Conservation (phyloP, 345 rosid species). For the Boechera divaricarpa region DNA sequence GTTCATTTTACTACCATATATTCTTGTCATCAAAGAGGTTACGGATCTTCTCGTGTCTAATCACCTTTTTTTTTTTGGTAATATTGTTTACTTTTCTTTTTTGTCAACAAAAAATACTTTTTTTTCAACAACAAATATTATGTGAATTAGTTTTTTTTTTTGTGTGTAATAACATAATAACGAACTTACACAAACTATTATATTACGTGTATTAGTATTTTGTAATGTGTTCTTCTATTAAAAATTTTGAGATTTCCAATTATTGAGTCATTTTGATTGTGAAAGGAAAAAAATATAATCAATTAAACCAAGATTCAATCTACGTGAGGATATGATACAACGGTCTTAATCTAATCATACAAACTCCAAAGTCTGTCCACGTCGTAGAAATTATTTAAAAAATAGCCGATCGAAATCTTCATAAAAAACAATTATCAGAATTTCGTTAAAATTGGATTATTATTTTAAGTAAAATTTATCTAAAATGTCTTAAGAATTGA, state of each 20-base stretch:
- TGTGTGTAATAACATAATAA: not conserved
- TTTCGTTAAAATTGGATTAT: conserved; percentile 11
- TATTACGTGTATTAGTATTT: too few relatives aligned
- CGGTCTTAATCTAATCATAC: conserved; percentile 31
- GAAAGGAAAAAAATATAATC: conserved; percentile 1
- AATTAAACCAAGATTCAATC: conserved; percentile 30
- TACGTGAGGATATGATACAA: conserved; percentile 32
- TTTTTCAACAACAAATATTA: too few relatives aligned
- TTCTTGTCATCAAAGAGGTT: conserved; percentile 4
- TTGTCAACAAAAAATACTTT: not conserved
- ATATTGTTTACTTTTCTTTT: not conserved
- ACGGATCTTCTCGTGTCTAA: conserved; percentile 3
- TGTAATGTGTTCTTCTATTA: not conserved
- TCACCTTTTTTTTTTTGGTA: not conserved
- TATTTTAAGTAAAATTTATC: not conserved
- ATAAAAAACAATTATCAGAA: not conserved
- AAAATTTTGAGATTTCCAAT: not conserved
- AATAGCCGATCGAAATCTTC: conserved; percentile 10
- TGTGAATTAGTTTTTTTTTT: not conserved
- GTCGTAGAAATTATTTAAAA: conserved; percentile 14
- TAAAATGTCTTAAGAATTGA: too few relatives aligned
- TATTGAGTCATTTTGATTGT: conserved; percentile 12
- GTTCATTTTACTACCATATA: not conserved
- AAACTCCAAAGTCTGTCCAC: conserved; percentile 32
- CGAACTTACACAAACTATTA: too few relatives aligned